Conservation (phyloP, 2,329 filamentous ascomycete genomes). For the Sclerotinia glacialis region DNA sequence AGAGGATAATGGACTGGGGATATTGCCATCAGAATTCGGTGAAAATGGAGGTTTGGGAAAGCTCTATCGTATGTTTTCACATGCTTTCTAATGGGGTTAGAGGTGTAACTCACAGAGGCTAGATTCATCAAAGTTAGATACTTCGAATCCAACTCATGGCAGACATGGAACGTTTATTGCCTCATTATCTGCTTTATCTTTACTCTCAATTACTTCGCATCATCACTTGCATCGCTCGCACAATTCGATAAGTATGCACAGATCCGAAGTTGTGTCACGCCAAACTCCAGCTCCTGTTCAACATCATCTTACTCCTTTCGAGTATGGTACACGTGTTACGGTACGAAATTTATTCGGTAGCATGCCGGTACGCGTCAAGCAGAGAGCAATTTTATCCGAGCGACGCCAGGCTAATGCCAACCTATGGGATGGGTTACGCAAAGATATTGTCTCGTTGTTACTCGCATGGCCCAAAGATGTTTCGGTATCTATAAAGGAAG, state of each 20-base stretch:
- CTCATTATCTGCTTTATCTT: conserved; percentile 70
- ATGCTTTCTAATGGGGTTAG: conserved; percentile 12
- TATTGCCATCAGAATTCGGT: conserved; percentile 69
- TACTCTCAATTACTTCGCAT: conserved; percentile 74
- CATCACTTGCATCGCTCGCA: conserved; percentile 58
- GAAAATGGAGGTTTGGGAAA: conserved; percentile 68
- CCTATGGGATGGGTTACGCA: conserved; percentile 53
- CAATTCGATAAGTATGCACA: conserved; percentile 68
- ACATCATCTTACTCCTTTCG: conserved; percentile 53
- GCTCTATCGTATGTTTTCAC: conserved; percentile 60
- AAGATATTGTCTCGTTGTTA: conserved; percentile 59
- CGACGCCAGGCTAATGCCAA: conserved; percentile 50
- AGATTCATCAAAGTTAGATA: conserved; percentile 77
- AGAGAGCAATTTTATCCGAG: conserved; percentile 58
- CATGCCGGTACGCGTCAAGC: conserved; percentile 87
- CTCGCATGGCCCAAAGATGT: conserved; percentile 63
- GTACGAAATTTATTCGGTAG: conserved; percentile 83
- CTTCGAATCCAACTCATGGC: conserved; percentile 55
- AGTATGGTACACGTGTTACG: conserved; percentile 71
- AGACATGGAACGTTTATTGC: conserved; percentile 72
- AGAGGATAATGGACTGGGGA: conserved; percentile 82
- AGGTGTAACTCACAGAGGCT: conserved; percentile 27
- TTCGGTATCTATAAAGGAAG: conserved; percentile 58
- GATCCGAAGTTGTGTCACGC: conserved; percentile 62
- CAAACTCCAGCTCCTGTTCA: conserved; percentile 59